Evolutionary conservation across 768 basidiomycete genomes (phyloP).

Genomic region (Rhodosporidiobolus odoratus): DNA sequence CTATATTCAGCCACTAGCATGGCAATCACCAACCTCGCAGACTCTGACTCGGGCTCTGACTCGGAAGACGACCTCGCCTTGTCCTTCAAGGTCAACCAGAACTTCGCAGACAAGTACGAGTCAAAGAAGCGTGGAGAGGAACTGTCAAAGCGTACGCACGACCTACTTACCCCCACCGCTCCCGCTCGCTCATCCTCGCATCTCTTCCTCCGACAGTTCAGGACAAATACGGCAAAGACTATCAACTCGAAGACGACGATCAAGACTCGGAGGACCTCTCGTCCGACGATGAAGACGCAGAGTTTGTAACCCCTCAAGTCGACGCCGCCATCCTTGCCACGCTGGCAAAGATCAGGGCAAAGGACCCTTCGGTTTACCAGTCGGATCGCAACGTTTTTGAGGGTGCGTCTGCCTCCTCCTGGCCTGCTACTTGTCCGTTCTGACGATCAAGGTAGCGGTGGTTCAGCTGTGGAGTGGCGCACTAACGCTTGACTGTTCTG

Average conservation of each 20-base stretch:
- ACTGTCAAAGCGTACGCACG: conserved; percentile 62
- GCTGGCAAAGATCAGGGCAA: conserved; percentile 71
- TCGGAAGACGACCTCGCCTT: background rate
- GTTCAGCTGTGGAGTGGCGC: too few species aligned
- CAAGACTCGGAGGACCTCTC: conserved; percentile 55
- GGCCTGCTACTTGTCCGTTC: background rate
- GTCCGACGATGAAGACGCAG: conserved; percentile 74
- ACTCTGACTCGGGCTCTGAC: conserved; percentile 14
- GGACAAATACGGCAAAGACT: conserved; percentile 60
- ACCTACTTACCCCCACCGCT: background rate
- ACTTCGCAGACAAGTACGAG: conserved; percentile 75
- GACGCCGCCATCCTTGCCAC: conserved; percentile 92
- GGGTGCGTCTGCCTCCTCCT: conserved; percentile 51
- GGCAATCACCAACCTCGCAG: conserved; percentile 6
- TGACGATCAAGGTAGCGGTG: too few species aligned
- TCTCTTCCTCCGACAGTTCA: conserved; percentile 55
- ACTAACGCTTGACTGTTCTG: background rate
- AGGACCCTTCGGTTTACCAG: conserved; percentile 80
- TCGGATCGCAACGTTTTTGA: conserved; percentile 66
- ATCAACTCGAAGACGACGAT: conserved; percentile 49
- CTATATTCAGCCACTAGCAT: too few species aligned
- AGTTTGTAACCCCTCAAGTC: conserved; percentile 84
- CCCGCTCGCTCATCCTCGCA: background rate
- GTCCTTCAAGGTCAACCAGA: conserved; percentile 62
- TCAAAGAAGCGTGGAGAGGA: conserved; percentile 80